Conservation (phyloP, 2,329 filamentous ascomycete species). For the Sporothrix inflata region DNA sequence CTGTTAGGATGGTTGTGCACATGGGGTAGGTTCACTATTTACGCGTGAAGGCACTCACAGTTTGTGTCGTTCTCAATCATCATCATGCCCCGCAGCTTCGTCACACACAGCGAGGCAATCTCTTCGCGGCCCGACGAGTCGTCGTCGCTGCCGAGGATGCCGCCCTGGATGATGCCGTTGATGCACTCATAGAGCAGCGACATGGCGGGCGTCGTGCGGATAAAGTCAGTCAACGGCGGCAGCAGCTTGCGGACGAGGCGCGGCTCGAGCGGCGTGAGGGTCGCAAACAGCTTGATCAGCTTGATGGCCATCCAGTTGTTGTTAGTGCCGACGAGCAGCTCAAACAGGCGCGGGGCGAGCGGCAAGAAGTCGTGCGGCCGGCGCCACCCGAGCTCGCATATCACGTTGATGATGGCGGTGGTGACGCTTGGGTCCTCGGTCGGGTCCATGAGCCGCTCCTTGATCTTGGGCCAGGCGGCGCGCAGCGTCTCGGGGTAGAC, state of each 20-base stretch:
- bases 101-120: conserved; percentile 88
- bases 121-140: conserved; percentile 83
- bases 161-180: conserved; percentile 96
- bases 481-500: conserved; percentile 96
- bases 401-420: conserved; percentile 92
- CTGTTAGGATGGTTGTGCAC: not conserved
- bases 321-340: conserved; percentile 84
- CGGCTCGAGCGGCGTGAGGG: conserved; percentile 88
- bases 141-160: conserved; percentile 79
- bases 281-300: conserved; percentile 98
- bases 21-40: too few species aligned
- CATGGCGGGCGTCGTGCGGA: conserved; percentile 94
- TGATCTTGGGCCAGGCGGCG: conserved; percentile 95
- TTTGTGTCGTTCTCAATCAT: conserved; percentile 93
- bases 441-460: conserved; percentile 88
- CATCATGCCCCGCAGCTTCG: conserved; percentile 91
- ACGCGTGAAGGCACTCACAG: conserved; percentile 56
- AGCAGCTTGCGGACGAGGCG: conserved; percentile 88
- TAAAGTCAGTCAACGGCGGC: conserved; percentile 87
- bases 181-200: conserved; percentile 98
- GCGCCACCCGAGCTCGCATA: conserved; percentile 94
- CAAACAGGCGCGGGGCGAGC: conserved; percentile 87
- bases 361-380: conserved; percentile 92
- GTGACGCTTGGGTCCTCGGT: conserved; percentile 91
- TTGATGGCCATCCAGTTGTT: conserved; percentile 99